A percentile compares a stretch with the other conserved stretches of the same genome.
phyloP scores from a whole-genome alignment of 345 rosid species.

The Pistacia vera region DNA sequence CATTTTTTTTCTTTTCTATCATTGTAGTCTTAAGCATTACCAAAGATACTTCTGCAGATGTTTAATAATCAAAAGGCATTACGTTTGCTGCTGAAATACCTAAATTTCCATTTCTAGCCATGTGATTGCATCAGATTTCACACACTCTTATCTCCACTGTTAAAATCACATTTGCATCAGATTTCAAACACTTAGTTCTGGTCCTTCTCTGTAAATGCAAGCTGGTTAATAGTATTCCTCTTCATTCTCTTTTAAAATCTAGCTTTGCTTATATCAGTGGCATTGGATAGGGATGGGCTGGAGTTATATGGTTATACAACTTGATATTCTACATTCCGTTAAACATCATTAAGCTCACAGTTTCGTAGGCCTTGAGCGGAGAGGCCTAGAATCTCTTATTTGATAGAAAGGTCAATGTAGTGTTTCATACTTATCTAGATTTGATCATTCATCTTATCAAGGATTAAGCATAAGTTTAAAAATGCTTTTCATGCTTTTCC shows the following conservation, averaged over 20 bases:
- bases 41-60: too few relatives aligned
- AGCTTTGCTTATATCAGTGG: slow-evolving; percentile 86
- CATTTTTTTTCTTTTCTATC: background rate
- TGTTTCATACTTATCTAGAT: background rate
- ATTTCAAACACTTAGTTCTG: too few relatives aligned
- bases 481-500: background rate
- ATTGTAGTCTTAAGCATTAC: slow-evolving; percentile 44
- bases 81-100: too few relatives aligned
- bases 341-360: slow-evolving; percentile 76
- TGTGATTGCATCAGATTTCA: too few relatives aligned
- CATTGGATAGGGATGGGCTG: slow-evolving; percentile 99
- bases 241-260: too few relatives aligned
- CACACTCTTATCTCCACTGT: too few relatives aligned
- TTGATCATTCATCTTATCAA: background rate
- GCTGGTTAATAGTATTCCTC: too few relatives aligned
- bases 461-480: background rate
- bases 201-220: too few relatives aligned
- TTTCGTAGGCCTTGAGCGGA: slow-evolving; percentile 80
- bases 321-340: slow-evolving; percentile 77
- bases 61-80: too few relatives aligned
- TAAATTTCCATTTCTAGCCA: too few relatives aligned
- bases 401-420: slow-evolving; percentile 67
- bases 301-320: slow-evolving; percentile 87
- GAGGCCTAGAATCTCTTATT: slow-evolving; percentile 92
- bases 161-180: too few relatives aligned